Evolutionary conservation across 2,329 filamentous ascomycete species (phyloP), one percentile per base, ranked within the genome.

Genomic region (Pezicula radicicola): DNA sequence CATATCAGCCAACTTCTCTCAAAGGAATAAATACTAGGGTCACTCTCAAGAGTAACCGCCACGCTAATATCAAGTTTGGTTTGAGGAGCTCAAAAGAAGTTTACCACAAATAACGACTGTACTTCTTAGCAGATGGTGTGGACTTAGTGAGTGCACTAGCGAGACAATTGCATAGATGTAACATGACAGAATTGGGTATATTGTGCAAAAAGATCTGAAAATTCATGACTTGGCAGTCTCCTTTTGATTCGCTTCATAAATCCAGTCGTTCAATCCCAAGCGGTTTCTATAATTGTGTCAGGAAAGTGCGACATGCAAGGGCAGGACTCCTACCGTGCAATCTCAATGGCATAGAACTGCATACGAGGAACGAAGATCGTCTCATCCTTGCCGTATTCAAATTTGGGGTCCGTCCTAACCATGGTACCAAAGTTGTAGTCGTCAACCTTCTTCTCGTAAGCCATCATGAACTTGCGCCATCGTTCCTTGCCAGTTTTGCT

Each of bases 341-440:
- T 89, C 67, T 91, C 88, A 55, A 91, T 75, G 33, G 89, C 89
- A 64, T 92, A 92, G 69, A 92, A 92, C 66, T 91, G 87, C 87
- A 92, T 92, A 27, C 79, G 72, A 33, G 79, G 79, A 6, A 81
- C 79, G 64, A 99, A 97, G 49, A 99, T 96, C 3, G 91, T 96
- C 50, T 87, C 90, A 51, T 96, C 78, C 73, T 95, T 79, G 49
- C 87, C 89, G 69, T 99, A 97, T 71, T 97, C 93, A 49, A 72
- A 83, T 63, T 88, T 89, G 36, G 91, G 80, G 65, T 81, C 89
- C 52, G 83, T 80, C 52, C 94, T 84, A 63, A 99, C 70, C 81
- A 99, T 92, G 33, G 94, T 97, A 51, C 94, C 94, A 71, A 97
- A 99, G 77, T 97, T 99, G 79, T 86, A 99, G 73, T 99, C 95